phyloP scores from a whole-genome alignment of 2,329 filamentous ascomycete species.

The Helotiales sp. region DNA sequence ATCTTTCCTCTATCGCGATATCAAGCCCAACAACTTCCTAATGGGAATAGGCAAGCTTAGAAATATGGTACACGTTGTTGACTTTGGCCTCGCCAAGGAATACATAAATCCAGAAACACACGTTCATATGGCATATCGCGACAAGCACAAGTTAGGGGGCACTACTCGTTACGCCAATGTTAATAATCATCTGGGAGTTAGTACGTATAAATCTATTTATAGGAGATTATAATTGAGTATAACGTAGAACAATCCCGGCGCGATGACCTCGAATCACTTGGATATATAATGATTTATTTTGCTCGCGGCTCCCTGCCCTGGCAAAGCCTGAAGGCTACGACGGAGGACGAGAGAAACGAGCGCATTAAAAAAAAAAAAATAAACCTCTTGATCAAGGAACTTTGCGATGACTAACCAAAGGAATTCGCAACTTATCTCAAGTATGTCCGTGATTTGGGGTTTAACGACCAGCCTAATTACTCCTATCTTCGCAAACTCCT shows the following conservation, averaged over 20 bases:
- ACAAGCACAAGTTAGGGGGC: slow-evolving; percentile 99
- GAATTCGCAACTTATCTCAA: slow-evolving; percentile 99
- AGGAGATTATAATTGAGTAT: slow-evolving; percentile 38
- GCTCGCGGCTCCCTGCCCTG: slow-evolving; percentile 98
- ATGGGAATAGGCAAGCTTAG: slow-evolving; percentile 99
- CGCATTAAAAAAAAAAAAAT: slow-evolving; percentile 99
- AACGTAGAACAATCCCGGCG: slow-evolving; percentile 88
- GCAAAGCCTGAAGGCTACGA: slow-evolving; percentile 98
- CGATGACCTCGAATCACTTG: slow-evolving; percentile 98
- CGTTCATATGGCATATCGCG: slow-evolving; percentile 98
- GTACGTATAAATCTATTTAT: slow-evolving; percentile 54
- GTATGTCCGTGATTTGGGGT: slow-evolving; percentile 97
- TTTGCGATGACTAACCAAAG: slow-evolving; percentile 98
- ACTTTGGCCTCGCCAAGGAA: slow-evolving; percentile 99
- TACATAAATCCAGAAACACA: slow-evolving; percentile 99
- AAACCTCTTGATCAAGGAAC: slow-evolving; percentile 97
- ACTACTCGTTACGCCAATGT: slow-evolving; percentile 98
- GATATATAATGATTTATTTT: slow-evolving; percentile 99
- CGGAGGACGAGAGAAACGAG: slow-evolving; percentile 99
- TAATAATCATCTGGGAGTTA: slow-evolving; percentile 96
- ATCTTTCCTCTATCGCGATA: slow-evolving; percentile 99
- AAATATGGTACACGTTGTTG: slow-evolving; percentile 99
- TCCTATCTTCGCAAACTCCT: slow-evolving; percentile 99
- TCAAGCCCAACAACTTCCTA: slow-evolving; percentile 99
- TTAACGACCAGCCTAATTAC: slow-evolving; percentile 99